Evolutionary conservation across 768 basidiomycete species (phyloP), one percentile per base, ranked within the genome.

Genomic region (Agaricus subrufescens): DNA sequence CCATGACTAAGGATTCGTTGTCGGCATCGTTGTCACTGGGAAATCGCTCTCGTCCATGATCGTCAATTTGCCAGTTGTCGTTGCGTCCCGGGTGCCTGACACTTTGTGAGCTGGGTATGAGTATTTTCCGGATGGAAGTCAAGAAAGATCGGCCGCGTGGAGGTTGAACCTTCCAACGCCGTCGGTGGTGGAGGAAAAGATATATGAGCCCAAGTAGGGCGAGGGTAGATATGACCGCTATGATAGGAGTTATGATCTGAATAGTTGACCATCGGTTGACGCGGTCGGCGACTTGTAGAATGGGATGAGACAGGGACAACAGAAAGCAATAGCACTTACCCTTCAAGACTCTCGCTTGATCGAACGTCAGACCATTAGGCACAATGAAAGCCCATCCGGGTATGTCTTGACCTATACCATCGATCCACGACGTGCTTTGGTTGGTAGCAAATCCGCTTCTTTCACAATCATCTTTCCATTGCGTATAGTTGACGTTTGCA

Each of bases 181-280:
- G 60, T 46, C 39, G 27, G 19, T 12, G 37, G 7, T 19, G 58
- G 60, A 50, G 52, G 46, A 45, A 63, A 31, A 56, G 46, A 46
- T 37, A 60, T 15, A 49, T 58, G 50, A 46, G 15, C 26, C 58
- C 50, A 26, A 59, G 15, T 2, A 63, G 58, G 25, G 66, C 14
- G 34, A 65, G 3, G 12, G 60, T 40, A 1, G 50, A 51, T 5
- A 61, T 27, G 30, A 61, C 26, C 3, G 60, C 63, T 25, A 66
- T 48, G 15, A 63, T 45, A 7, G 65, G 65, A 2, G 63, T 46
- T 1, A 62, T 25, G 27, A 65, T 65, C 40, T 67, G 66, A 6
- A 67, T 8, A 3, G 25, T 19, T 10, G 65, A 57, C 67, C 67
- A 69, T 39, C n/a, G 45, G 30, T 43, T 48, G 3, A 52, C 46